Evolutionary conservation across 306 rosid species (phyloP), one percentile per base, ranked within the genome.

Genomic region (Heteromeles arbutifolia): DNA sequence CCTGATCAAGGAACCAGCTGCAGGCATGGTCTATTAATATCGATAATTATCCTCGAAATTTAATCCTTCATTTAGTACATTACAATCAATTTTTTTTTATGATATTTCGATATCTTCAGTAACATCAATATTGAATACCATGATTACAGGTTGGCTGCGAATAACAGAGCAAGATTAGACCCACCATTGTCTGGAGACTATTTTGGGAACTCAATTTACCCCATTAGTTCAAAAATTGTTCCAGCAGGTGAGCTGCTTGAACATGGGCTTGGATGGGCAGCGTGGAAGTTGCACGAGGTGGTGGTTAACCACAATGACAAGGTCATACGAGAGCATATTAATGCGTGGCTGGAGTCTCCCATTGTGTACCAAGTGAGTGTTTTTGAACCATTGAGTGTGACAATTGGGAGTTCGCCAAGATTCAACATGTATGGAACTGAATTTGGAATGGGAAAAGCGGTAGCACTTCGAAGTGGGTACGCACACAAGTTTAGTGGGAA

Each of bases 381-480:
- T 1, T 73, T 81, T 15, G 88, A 82, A 21, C 82, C 74, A 0
- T n/a, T 13, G 19, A 53, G 57, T 12, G 83, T 93, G 65, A 21
- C 81, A 77, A 78, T 90, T 78, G 74, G 83, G 12, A 90, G 94
- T 41, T 86, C 93, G 11, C 91, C 95, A 0, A 83, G 91, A 26
- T 90, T 92, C 69, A 77, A 86, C 31, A 78, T 80, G 87, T 88
- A 84, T 56, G 90, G 89, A 17, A 84, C 77, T 43, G 88, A 87
- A 41, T 90, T 92, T 65, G 97, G 97, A 61, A 84, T 90, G 96
- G 97, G 96, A 7, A 88, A 86, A 79, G 88, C 91, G 0, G 32
- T 89, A 74, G 84, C 83, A 5, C 70, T 86, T 39, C 72, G 79
- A 0, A 83, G 92, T 48, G 94, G 98, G 0, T 85, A 85, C 59